Percentiles rank a stretch among this genome's conserved stretches.
phyloP scores from a whole-genome alignment of 1,139 yeast species.

The Candida sp. region DNA sequence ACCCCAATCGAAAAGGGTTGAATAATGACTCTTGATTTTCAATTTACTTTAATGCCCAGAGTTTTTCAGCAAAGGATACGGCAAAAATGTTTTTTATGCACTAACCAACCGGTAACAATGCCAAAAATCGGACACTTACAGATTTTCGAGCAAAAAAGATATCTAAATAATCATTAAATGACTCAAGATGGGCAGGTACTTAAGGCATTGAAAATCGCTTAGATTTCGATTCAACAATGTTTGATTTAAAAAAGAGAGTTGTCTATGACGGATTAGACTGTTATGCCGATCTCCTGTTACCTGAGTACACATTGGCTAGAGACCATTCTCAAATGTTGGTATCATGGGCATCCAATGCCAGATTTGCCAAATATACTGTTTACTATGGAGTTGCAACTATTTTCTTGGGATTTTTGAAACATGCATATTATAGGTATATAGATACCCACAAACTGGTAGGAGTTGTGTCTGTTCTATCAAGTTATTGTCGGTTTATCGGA shows the following conservation, averaged over 20 bases:
- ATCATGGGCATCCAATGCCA: constrained; percentile 36
- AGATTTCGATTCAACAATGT: no score
- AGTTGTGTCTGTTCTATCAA: constrained; percentile 26
- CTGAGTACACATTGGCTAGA: constrained; percentile 20
- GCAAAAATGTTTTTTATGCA: no score
- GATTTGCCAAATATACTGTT: constrained; percentile 43
- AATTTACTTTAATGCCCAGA: no score
- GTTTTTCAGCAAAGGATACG: no score
- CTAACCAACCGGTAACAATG: no score
- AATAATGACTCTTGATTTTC: no score
- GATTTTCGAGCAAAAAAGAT: no score
- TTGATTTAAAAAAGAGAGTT: constrained; percentile 15
- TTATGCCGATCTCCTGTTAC: constrained; percentile 30
- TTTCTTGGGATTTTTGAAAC: constrained; percentile 35
- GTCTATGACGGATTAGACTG: constrained; percentile 45
- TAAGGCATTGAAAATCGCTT: no score
- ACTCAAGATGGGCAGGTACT: no score
- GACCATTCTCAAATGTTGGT: constrained; percentile 32
- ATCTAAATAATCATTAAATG: no score
- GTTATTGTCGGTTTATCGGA: constrained; percentile 44
- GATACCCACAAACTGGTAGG: constrained; percentile 19
- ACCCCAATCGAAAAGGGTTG: no score
- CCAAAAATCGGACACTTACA: no score
- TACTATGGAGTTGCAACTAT: constrained; percentile 42
- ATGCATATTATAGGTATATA: constrained; percentile 28